Base-by-base conservation (phyloP, 2,329 filamentous ascomycete species). In the Scedosporium apiospermum region DNA sequence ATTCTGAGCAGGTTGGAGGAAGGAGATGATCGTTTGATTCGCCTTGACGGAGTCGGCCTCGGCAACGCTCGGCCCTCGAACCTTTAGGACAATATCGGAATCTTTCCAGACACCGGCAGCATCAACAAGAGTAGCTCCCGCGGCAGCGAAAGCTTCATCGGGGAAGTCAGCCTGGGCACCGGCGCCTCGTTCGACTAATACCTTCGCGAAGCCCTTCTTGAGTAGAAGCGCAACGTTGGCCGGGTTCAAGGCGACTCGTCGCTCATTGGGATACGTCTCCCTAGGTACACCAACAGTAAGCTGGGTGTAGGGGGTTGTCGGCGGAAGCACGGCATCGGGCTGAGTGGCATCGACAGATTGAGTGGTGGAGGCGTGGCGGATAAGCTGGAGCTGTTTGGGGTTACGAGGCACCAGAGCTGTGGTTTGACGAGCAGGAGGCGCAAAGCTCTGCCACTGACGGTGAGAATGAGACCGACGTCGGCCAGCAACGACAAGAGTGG, bases 1-100 rank as follows among this genome's bases (percentile, higher is more conserved):
- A 74, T 96, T 96, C 76, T 93, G 90, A 6, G 86, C 82, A 0
- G 91, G 91, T 71, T 96, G 91, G 30, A 96, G 75, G 71, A 96
- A 90, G 2, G 90, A 93, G 67, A 96, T 88, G 63, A 96, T 73
- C 0, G 90, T 92, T 58, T 89, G 85, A 3, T 86, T 86, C 66
- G 86, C 80, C 64, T 83, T 85, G 66, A 95, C 82, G 41, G 79
- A 79, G 65, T 87, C 82, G 4, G 90, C 82, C 73, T 96, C 91
- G 63, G 84, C 82, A 58, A 85, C 76, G 5, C 83, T 87, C 0
- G 91, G 91, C 1, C 87, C 85, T 51, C 91, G 86, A 62, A 96
- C 91, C 74, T 96, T 96, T 68, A 96, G 81, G 10, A 96, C 77
- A 66, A 96, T 90, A 71, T 96, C 85, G 65, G 88, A 86, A 62